These are phyloP conservation scores for Umbelopsis vinacea DNA, from an alignment of 192 early-diverging fungal genomes.

Conservation along the genomic window DNA sequence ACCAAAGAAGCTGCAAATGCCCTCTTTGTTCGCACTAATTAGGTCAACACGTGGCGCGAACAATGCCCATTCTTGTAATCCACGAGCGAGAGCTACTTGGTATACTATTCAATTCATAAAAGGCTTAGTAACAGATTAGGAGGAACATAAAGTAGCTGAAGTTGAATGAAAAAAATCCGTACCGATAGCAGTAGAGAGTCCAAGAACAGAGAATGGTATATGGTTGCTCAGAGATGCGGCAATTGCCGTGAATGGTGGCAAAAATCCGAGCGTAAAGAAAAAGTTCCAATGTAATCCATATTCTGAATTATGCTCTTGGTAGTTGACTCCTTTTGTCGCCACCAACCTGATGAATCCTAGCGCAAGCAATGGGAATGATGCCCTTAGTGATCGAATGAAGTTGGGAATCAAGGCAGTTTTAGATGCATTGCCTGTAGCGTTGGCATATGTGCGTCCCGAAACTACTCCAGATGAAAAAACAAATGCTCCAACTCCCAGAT, in stretches of 20 bases:
- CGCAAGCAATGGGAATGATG: conserved; percentile 68
- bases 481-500: conserved; percentile 91
- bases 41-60: conserved; percentile 72
- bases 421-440: conserved; percentile 32
- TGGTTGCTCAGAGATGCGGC: conserved; percentile 55
- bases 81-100: conserved; percentile 59
- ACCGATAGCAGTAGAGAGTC: conserved; percentile 49
- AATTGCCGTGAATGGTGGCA: conserved; percentile 79
- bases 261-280: conserved; percentile 89
- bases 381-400: conserved; percentile 47
- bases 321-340: conserved; percentile 81
- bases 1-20: conserved; percentile 82
- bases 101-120: conserved; percentile 53
- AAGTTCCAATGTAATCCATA: conserved; percentile 99
- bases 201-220: conserved; percentile 61
- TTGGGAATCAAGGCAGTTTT: conserved; percentile 35
- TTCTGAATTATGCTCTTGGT: conserved; percentile 93
- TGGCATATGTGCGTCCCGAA: conserved; percentile 62
- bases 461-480: conserved; percentile 92
- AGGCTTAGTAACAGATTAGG: neutral
- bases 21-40: conserved; percentile 89
- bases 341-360: conserved; percentile 77
- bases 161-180: conserved; percentile 7
- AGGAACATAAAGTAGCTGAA: neutral
- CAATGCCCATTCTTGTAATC: conserved; percentile 76